These are phyloP conservation scores for Polytrichum commune DNA, from an alignment of 225 moss, liverwort and hornwort species.

Conservation along the genomic window DNA sequence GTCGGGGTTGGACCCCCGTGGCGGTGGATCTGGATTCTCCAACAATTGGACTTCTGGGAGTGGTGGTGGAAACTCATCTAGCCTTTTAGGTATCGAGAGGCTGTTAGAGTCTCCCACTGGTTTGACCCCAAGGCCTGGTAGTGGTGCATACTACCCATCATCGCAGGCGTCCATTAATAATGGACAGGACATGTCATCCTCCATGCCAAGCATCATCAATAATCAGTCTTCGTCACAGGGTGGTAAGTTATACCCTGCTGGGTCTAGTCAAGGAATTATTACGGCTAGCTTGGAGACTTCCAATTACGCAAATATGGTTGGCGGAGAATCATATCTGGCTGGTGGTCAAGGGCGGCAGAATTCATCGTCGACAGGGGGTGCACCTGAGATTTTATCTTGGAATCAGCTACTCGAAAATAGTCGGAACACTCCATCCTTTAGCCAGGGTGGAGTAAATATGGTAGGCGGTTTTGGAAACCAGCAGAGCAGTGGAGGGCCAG, in stretches of 20 bases:
- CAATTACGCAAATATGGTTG: constrained; percentile 23
- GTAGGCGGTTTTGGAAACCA: constrained; percentile 20
- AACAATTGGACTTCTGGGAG: constrained; percentile 27
- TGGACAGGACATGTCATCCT: constrained; percentile 12
- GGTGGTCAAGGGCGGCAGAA: constrained; percentile 28
- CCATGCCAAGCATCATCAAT: not conserved
- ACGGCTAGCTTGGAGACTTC: not conserved
- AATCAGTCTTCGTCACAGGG: not conserved
- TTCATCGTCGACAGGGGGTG: constrained; percentile 13
- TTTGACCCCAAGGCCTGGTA: constrained; percentile 20
- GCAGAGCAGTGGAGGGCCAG: constrained; percentile 14
- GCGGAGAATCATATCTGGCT: constrained; percentile 22
- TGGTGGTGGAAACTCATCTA: constrained; percentile 11
- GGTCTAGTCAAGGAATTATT: not conserved
- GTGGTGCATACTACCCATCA: not conserved
- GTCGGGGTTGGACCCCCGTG: constrained; percentile 27
- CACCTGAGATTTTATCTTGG: constrained; percentile 26
- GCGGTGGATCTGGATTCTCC: constrained; percentile 18
- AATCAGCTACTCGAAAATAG: constrained; percentile 23
- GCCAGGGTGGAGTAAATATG: constrained; percentile 11
- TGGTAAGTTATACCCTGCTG: not conserved
- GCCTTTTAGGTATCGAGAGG: constrained; percentile 26
- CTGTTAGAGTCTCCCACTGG: constrained; percentile 33
- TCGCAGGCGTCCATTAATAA: constrained; percentile 15
- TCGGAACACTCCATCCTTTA: constrained; percentile 13